Percentiles rank a stretch among this genome's conserved stretches.
phyloP scores from a whole-genome alignment of 2,329 filamentous ascomycete species.

The Metarhizium guizhouense region DNA sequence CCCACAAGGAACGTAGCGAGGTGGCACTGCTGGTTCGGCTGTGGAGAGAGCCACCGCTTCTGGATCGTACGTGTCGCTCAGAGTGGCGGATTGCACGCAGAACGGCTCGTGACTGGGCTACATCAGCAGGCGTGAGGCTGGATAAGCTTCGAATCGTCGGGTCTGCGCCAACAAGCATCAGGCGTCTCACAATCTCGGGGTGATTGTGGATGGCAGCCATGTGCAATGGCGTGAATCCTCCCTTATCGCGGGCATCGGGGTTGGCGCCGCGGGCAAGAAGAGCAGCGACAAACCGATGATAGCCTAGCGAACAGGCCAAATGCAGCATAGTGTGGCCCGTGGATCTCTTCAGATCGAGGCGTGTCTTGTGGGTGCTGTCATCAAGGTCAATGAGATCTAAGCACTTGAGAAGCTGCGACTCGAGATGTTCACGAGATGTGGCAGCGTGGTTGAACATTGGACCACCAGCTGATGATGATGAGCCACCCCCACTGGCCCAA shows the following conservation, averaged over 20 bases:
- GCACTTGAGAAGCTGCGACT: constrained; percentile 60
- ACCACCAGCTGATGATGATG: constrained; percentile 31
- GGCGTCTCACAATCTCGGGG: constrained; percentile 63
- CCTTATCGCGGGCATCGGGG: constrained; percentile 64
- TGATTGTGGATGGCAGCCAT: constrained; percentile 71
- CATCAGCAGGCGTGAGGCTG: constrained; percentile 61
- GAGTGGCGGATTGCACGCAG: constrained; percentile 54
- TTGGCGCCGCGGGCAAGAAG: constrained; percentile 71
- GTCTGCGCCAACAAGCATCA: constrained; percentile 67
- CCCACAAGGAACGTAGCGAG: constrained; percentile 60
- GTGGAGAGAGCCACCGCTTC: constrained; percentile 52
- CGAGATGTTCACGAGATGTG: constrained; percentile 41
- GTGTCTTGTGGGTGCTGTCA: constrained; percentile 58
- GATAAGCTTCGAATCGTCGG: constrained; percentile 60
- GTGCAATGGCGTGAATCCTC: constrained; percentile 75
- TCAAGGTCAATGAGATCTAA: constrained; percentile 74
- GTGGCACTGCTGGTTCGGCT: constrained; percentile 58
- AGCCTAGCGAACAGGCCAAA: constrained; percentile 65
- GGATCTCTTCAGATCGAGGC: constrained; percentile 53
- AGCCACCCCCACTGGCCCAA: constrained; percentile 33
- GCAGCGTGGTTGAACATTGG: constrained; percentile 32
- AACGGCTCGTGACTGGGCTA: constrained; percentile 57
- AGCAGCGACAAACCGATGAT: constrained; percentile 67
- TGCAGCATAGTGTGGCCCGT: constrained; percentile 78
- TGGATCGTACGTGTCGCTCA: constrained; percentile 54